Evolutionary conservation across 176 grass and related monocot species (phyloP).

Genomic region (Juncus effusus): DNA sequence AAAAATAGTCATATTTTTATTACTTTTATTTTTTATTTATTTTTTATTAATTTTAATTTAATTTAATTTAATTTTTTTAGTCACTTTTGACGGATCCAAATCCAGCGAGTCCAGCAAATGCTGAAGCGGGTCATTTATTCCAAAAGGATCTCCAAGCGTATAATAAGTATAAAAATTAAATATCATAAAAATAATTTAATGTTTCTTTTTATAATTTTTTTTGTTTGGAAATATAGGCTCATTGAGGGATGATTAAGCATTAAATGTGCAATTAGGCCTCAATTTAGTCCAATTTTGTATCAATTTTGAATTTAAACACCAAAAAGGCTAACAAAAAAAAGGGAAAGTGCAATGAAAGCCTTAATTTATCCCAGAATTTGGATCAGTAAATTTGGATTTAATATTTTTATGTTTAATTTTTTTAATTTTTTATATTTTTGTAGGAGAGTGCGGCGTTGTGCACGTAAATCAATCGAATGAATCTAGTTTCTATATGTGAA

Average conservation of each 20-base stretch:
- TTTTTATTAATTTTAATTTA: not conserved
- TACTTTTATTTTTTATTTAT: too few relatives aligned
- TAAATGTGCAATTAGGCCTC: not conserved
- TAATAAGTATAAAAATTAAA: conserved; percentile 19
- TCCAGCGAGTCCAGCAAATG: conserved; percentile 29
- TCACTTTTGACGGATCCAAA: conserved; percentile 35
- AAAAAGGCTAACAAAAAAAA: too few relatives aligned
- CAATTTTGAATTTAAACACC: not conserved
- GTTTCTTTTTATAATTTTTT: not conserved
- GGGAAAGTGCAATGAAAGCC: not conserved
- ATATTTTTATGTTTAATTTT: not conserved
- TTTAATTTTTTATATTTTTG: not conserved
- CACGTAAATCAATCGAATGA: conserved; percentile 20
- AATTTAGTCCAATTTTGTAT: not conserved
- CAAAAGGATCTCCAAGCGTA: conserved; percentile 26
- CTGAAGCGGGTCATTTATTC: conserved; percentile 33
- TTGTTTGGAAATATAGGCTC: not conserved
- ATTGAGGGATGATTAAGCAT: not conserved
- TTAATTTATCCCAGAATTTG: not conserved
- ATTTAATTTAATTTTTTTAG: not conserved
- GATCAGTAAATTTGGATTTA: not conserved
- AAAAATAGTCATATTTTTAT: too few relatives aligned
- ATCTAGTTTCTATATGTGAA: conserved; percentile 8
- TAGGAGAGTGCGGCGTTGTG: conserved; percentile 28
- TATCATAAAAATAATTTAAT: too few relatives aligned